A percentile compares a stretch with the other conserved stretches of the same genome.
Conservation (phyloP, 768 basidiomycete genomes). For the Russula emetica region DNA sequence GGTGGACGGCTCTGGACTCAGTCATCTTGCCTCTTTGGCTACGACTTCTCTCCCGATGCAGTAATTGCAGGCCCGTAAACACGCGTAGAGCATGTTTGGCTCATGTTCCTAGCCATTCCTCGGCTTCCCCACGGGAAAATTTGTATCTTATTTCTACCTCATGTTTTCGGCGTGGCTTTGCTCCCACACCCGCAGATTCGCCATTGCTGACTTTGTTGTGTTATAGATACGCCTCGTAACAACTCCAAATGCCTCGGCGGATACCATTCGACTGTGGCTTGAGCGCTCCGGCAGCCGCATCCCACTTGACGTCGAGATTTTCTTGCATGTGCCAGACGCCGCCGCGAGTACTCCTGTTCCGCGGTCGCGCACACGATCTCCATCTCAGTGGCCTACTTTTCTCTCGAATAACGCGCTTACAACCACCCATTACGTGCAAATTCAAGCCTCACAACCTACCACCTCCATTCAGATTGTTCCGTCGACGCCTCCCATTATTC, state of each 20-base stretch:
- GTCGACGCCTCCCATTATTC: slow-evolving; percentile 21
- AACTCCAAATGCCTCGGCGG: slow-evolving; percentile 63
- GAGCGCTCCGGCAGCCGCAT: slow-evolving; percentile 68
- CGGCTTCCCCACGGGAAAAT: slow-evolving; percentile 16
- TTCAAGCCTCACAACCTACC: slow-evolving; percentile 25
- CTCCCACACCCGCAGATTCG: slow-evolving; percentile 24
- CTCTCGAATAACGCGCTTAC: slow-evolving; percentile 27
- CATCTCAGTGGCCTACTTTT: slow-evolving; percentile 29
- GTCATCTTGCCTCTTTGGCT: slow-evolving; percentile 15
- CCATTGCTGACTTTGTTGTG: slow-evolving; percentile 18
- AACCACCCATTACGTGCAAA: slow-evolving; percentile 30
- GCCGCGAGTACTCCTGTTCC: slow-evolving; percentile 24
- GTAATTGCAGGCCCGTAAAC: slow-evolving; percentile 18
- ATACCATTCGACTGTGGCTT: slow-evolving; percentile 78
- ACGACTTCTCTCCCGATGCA: slow-evolving; percentile 22
- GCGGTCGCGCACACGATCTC: slow-evolving; percentile 27
- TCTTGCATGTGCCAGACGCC: slow-evolving; percentile 47
- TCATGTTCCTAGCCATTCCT: slow-evolving; percentile 18
- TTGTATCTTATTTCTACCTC: slow-evolving; percentile 18
- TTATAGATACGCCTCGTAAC: slow-evolving; percentile 69
- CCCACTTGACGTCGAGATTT: slow-evolving; percentile 78
- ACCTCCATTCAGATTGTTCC: slow-evolving; percentile 29
- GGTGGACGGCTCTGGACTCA: slow-evolving; percentile 7
- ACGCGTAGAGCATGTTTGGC: slow-evolving; percentile 14
- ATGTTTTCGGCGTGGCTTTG: slow-evolving; percentile 24